Evolutionary conservation across 352 stramenopile genomes (phyloP).

Genomic region (Phytophthora multivora): DNA sequence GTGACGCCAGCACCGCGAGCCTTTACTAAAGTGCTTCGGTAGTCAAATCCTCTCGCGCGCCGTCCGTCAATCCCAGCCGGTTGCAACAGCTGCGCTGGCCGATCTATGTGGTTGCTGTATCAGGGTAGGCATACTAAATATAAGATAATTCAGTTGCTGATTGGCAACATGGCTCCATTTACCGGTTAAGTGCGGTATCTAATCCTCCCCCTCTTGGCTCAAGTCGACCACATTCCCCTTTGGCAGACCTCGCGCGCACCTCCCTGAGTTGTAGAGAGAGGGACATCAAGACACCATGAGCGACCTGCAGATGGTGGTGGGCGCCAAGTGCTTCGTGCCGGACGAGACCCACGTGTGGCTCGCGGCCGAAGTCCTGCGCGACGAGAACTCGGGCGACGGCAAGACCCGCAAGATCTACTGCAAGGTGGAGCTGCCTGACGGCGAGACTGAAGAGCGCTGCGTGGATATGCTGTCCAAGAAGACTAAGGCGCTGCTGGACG

Average conservation of each 20-base stretch:
- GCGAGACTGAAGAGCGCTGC: conserved; percentile 59
- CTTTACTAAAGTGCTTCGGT: background rate
- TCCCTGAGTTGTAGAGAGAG: conserved; percentile 15
- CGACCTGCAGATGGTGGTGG: conserved; percentile 65
- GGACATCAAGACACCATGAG: conserved; percentile 33
- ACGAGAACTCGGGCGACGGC: conserved; percentile 64
- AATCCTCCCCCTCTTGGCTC: conserved; percentile 17
- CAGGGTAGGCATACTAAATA: conserved; percentile 6
- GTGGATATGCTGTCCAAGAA: conserved; percentile 78
- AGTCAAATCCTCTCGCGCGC: conserved; percentile 26
- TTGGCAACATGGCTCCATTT: conserved; percentile 27
- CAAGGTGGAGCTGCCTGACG: conserved; percentile 59
- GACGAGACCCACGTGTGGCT: conserved; percentile 88
- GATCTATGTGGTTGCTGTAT: conserved; percentile 31
- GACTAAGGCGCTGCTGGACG: conserved; percentile 70
- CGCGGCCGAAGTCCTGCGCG: conserved; percentile 70
- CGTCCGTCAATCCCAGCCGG: conserved; percentile 17
- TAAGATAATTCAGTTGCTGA: conserved; percentile 9
- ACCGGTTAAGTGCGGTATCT: conserved; percentile 28
- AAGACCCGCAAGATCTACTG: conserved; percentile 70
- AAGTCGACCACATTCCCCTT: conserved; percentile 28
- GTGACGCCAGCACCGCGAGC: background rate
- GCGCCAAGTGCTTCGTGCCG: conserved; percentile 87
- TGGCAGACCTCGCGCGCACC: conserved; percentile 17
- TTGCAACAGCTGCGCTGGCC: conserved; percentile 28